Evolutionary conservation across 148 eudicot genomes (phyloP), one percentile per base, ranked within the genome.

Genomic region (Rhododendron molle): DNA sequence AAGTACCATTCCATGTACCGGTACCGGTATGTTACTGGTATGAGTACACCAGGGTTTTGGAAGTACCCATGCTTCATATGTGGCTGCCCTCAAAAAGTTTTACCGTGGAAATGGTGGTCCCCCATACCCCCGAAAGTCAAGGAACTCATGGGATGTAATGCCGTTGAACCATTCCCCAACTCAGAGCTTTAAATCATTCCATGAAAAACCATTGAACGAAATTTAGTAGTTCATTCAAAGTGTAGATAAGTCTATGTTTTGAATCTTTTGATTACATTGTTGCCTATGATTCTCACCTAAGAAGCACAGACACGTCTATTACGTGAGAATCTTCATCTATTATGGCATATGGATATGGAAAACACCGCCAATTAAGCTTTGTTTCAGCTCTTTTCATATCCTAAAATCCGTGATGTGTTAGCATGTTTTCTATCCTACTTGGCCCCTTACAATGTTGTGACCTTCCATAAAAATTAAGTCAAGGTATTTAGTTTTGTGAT

Each of bases 361-460:
- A 82, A 40, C 65, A 23, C 67, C 21, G 16, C 52, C 52, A 12
- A 11, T 40, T 21, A 81, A 40, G 84, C 50, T n/a, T 82, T 38
- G 32, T 43, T 36, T 77, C n/a, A 30, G 40, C 46, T 38, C 2
- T 74, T 34, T 77, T 77, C 2, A 43, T 77, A 38, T 77, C 28
- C 80, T 40, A 38, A 77, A 38, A 38, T 16, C 14, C 15, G 1
- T 43, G 49, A 43, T 76, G 11, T 21, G 9, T 34, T 54, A 10
- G 47, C 34, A 11, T 40, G 20, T 38, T 6, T 82, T 38, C 32
- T 82, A 40, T 26, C 49, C 15, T 43, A 40, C 77, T 83, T 83
- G 56, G 21, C 81, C 54, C 74, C 28, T 52, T 85, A 86, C 26
- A 74, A 49, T 86, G 81, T 44, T 79, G 52, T 40, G 54, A 43